Evolutionary conservation across 2,329 filamentous ascomycete species (phyloP), one percentile per base, ranked within the genome.

Genomic region (Colletotrichum sublineola): DNA sequence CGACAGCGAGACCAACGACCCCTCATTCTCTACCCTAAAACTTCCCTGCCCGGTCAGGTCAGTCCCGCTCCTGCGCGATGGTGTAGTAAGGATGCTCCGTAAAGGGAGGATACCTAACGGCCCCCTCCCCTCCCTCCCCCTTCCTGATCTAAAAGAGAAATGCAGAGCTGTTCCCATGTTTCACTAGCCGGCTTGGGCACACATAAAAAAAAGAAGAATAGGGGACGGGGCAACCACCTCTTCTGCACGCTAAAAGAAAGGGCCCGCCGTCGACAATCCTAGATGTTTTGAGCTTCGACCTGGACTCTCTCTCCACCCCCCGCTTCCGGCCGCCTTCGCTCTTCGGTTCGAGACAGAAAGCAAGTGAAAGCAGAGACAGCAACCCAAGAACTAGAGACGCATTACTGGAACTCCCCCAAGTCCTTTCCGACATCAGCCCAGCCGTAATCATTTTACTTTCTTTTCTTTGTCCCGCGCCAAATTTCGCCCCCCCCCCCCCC

Each of bases 201-300:
- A 65, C 58, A 38, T 24, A 15, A 42, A 5, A 42, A 9, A 42
- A 15, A n/a, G n/a, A 46, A 40, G 65, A 61, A 69, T 70, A 73
- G 70, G 66, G 70, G 70, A 72, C 55, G n/a, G 48, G 31, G 50
- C 60, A 64, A 29, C 52, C 42, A 29, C 58, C 42, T 44, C 46
- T 44, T 70, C 70, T 73, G 67, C 66, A 73, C 70, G 70, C 70
- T 73, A 73, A 70, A 73, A 70, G 67, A 73, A 60, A 70, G 67
- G 70, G 70, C 61, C 66, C 66, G 70, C 70, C 70, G 48, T 65
- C 70, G 61, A 67, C 55, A 73, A 40, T 72, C 50, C 55, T 56
- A 53, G 55, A 64, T 73, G 70, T 57, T 65, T 61, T 73, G 66
- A 73, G 66, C 70, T 73, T 73, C 70, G 40, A 65, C 60, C 48